A percentile compares a stretch with the other conserved stretches of the same genome.
Evolutionary conservation across 768 basidiomycete species (phyloP).

Genomic region (Trametes coccinea): DNA sequence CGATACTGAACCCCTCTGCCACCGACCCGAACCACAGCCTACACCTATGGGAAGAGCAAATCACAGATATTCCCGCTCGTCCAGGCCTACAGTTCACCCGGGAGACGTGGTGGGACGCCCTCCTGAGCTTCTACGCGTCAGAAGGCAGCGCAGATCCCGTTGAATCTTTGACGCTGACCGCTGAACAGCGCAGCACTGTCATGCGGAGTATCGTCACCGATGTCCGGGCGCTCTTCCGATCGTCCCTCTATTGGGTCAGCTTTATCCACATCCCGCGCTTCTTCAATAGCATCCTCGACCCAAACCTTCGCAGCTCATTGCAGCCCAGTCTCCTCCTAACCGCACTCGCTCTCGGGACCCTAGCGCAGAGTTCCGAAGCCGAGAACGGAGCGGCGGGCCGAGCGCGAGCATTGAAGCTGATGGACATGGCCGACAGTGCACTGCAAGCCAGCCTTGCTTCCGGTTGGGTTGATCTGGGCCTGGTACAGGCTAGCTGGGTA

Average conservation of each 20-base stretch:
- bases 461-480: conserved; percentile 69
- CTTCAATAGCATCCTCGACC: conserved; percentile 56
- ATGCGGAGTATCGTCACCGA: conserved; percentile 50
- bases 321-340: conserved; percentile 68
- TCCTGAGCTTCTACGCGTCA: conserved; percentile 53
- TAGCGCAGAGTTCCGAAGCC: conserved; percentile 68
- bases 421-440: conserved; percentile 67
- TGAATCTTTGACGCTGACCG: not conserved
- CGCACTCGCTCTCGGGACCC: conserved; percentile 62
- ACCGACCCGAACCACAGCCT: not conserved
- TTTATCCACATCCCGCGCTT: conserved; percentile 73
- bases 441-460: conserved; percentile 71
- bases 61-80: conserved; percentile 33
- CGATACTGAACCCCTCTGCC: not conserved
- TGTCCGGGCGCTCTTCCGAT: conserved; percentile 61
- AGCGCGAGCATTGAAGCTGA: conserved; percentile 55
- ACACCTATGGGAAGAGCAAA: not conserved
- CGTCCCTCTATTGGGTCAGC: conserved; percentile 71
- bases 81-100: conserved; percentile 68
- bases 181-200: conserved; percentile 45
- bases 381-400: conserved; percentile 50
- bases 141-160: not conserved
- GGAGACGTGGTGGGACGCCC: conserved; percentile 79
- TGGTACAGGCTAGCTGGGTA: conserved; percentile 69
- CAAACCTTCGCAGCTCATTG: conserved; percentile 49